These are phyloP conservation scores for Dioszegia aurantiaca DNA, from an alignment of 768 basidiomycete species.

Conservation along the genomic window DNA sequence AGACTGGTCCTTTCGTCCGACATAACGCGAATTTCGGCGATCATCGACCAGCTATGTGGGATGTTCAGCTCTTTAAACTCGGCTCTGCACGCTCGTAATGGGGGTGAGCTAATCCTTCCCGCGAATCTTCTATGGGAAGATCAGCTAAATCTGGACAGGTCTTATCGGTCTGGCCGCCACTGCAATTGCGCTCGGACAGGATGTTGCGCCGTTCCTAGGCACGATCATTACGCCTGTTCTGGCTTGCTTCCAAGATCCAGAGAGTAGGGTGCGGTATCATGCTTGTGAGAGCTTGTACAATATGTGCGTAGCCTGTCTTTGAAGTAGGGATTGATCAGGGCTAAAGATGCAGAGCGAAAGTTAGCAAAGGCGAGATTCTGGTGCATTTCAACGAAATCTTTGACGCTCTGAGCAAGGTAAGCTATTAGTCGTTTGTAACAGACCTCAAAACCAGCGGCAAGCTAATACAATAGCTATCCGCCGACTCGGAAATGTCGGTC, in stretches of 20 bases:
- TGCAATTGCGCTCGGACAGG: constrained; percentile 92
- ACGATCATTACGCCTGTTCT: constrained; percentile 85
- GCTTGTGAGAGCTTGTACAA: constrained; percentile 98
- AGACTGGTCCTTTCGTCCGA: constrained; percentile 72
- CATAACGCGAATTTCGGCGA: constrained; percentile 72
- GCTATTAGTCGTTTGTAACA: background rate
- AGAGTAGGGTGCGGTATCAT: constrained; percentile 91
- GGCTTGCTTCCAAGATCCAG: constrained; percentile 86
- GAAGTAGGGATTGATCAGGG: background rate
- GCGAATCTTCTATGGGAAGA: background rate
- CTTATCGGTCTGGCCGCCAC: constrained; percentile 93
- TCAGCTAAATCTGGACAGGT: constrained; percentile 48
- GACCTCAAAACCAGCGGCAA: background rate
- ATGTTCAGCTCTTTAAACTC: constrained; percentile 83
- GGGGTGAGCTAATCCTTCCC: constrained; percentile 54
- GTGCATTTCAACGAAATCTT: constrained; percentile 98
- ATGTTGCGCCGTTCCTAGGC: constrained; percentile 90
- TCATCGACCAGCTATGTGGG: constrained; percentile 90
- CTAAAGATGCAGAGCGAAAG: constrained; percentile 54
- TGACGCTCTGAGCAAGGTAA: constrained; percentile 91
- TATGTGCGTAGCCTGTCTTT: constrained; percentile 55
- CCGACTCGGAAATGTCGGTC: constrained; percentile 91
- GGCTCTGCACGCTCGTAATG: constrained; percentile 84
- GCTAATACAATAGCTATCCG: constrained; percentile 67
- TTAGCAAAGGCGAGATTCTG: constrained; percentile 92